Conservation (phyloP, 2,329 filamentous ascomycete species). For the Xylariales sp. region DNA sequence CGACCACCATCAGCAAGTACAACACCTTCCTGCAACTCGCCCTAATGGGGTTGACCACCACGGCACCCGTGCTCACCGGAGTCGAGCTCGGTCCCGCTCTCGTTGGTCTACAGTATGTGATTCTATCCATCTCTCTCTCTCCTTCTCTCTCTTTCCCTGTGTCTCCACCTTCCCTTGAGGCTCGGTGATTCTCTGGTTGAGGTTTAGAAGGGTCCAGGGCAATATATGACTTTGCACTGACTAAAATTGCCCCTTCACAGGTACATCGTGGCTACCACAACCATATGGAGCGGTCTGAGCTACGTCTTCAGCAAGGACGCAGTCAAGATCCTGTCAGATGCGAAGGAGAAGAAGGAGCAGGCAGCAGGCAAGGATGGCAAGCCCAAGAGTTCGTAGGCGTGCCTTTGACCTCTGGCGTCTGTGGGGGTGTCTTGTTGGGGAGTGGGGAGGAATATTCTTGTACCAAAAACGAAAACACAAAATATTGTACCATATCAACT, state of each 20-base stretch:
- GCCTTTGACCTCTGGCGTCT: no score
- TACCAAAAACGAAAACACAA: no score
- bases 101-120: constrained; percentile 59
- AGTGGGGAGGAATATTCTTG: no score
- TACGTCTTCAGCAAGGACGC: constrained; percentile 90
- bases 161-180: no score
- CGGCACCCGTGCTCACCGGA: constrained; percentile 66
- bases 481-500: no score
- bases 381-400: no score
- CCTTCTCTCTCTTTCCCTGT: no score
- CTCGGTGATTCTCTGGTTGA: no score
- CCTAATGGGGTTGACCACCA: constrained; percentile 79
- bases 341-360: constrained; percentile 19
- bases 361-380: not conserved
- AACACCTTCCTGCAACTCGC: constrained; percentile 91
- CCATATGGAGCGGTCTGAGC: constrained; percentile 88
- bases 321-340: constrained; percentile 69
- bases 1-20: constrained; percentile 81
- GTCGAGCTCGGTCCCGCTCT: constrained; percentile 50
- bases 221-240: no score
- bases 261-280: constrained; percentile 82
- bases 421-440: no score
- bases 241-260: no score
- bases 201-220: no score
- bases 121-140: constrained; percentile 6